Base-by-base conservation (phyloP, 163 green algal species). In the Picocystis sp. region DNA sequence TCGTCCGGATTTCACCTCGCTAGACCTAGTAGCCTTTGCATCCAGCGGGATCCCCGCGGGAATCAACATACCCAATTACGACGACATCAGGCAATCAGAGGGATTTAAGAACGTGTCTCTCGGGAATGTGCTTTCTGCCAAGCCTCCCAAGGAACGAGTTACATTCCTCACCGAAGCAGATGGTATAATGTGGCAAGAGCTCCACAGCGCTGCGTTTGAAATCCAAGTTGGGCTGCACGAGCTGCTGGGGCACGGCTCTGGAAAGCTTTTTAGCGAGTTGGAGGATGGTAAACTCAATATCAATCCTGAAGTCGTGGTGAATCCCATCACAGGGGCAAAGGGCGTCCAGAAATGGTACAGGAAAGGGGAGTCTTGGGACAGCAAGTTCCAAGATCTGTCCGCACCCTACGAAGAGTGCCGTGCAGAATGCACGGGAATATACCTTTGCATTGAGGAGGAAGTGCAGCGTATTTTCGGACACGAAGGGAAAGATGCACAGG, bases 51-150 rank as follows among this genome's bases (percentile, higher is more conserved):
- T 61, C 14, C 54, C 54, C 3, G 54, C 54, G 3, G 54, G 54
- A 24, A 63, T 61, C 50, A 61, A 61, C 43, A 61, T 61, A n/a
- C 54, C 54, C 21, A 61, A 61, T 46, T 61, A 61, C 54, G 54
- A 61, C 47, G 54, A 61, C 54, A 25, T 61, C 13, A 3, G 54
- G 8, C 52, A 58, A 15, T 24, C 51, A 14, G 24, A 17, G 3
- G 54, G 54, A n/a, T 61, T 61, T 46, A 61, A 61, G 47, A 61
- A 61, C 50, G 47, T 61, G 21, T 58, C 50, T 11, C 54, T 61
- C 5, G 54, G 54, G 13, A 61, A 61, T 8, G 54, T 61, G 3
- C 50, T 61, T 33, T 19, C 50, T 3, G 43, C 54, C 47, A n/a
- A 63, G 24, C 29, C 29, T 38, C 29, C 29, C 5, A 38, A 38